Conservation (phyloP, 352 stramenopile species). For the Blastocystis sp. region DNA sequence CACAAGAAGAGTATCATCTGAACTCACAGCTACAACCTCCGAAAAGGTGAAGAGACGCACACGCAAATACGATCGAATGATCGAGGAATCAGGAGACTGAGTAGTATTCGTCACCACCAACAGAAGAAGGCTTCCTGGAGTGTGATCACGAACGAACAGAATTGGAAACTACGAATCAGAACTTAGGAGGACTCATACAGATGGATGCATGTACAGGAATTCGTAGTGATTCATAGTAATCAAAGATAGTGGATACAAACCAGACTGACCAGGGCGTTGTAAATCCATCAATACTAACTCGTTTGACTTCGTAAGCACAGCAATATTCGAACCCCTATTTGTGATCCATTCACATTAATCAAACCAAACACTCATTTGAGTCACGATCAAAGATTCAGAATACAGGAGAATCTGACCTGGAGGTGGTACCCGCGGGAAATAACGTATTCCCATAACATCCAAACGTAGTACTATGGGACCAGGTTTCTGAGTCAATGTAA, state of each 20-base stretch:
- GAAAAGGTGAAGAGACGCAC: neutral
- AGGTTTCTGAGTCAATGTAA: neutral
- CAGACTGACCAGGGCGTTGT: neutral
- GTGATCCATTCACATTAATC: neutral
- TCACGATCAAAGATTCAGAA: neutral
- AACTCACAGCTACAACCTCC: neutral
- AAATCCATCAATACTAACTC: neutral
- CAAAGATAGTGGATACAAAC: neutral
- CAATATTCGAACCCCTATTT: neutral
- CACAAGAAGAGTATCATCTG: neutral
- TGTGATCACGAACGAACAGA: neutral
- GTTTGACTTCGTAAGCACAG: neutral
- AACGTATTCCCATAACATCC: neutral
- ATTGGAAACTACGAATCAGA: neutral
- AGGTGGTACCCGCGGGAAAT: slow-evolving; percentile 5
- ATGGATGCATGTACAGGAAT: neutral
- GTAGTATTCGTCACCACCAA: neutral
- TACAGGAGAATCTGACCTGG: neutral
- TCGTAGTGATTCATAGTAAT: neutral
- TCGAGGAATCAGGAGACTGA: neutral
- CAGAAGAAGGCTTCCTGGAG: neutral
- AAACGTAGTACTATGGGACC: neutral
- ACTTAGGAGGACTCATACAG: neutral
- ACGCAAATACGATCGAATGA: neutral
- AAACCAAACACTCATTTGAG: neutral